phyloP scores from a whole-genome alignment of 2,329 filamentous ascomycete species.

The Curvularia spicifera region DNA sequence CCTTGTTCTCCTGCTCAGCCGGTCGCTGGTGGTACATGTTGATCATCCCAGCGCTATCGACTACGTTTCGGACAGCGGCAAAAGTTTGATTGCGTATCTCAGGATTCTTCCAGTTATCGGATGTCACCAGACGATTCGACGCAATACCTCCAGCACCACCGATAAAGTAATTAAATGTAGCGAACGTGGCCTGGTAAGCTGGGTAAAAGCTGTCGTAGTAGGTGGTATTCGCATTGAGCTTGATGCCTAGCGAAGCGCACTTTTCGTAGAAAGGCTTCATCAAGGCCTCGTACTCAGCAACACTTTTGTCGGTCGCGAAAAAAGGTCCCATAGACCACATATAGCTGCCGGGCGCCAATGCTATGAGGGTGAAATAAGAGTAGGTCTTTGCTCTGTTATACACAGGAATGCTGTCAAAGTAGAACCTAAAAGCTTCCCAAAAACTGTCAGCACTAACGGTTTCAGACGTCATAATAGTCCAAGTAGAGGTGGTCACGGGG shows the following conservation, averaged over 20 bases:
- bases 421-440: slow-evolving; percentile 35
- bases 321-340: slow-evolving; percentile 38
- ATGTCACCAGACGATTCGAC: slow-evolving; percentile 46
- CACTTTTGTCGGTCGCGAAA: slow-evolving; percentile 37
- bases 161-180: slow-evolving; percentile 30
- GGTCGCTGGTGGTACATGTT: slow-evolving; percentile 38
- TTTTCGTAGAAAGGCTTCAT: slow-evolving; percentile 35
- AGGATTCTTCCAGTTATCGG: slow-evolving; percentile 38
- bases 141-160: slow-evolving; percentile 42
- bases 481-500: slow-evolving; percentile 42
- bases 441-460: slow-evolving; percentile 42
- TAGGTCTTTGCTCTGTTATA: slow-evolving; percentile 39
- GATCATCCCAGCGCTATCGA: slow-evolving; percentile 32
- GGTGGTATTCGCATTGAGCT: slow-evolving; percentile 31
- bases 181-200: slow-evolving; percentile 42
- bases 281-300: slow-evolving; percentile 31
- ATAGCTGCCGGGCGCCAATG: slow-evolving; percentile 30
- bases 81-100: slow-evolving; percentile 37
- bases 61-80: slow-evolving; percentile 28
- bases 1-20: slow-evolving; percentile 24
- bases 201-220: slow-evolving; percentile 38
- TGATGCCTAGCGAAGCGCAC: slow-evolving; percentile 31
- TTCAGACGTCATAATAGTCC: slow-evolving; percentile 35
- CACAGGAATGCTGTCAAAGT: slow-evolving; percentile 31
- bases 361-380: slow-evolving; percentile 36